Evolutionary conservation across 2,329 filamentous ascomycete species (phyloP).

Genomic region (Cytospora leucostoma): DNA sequence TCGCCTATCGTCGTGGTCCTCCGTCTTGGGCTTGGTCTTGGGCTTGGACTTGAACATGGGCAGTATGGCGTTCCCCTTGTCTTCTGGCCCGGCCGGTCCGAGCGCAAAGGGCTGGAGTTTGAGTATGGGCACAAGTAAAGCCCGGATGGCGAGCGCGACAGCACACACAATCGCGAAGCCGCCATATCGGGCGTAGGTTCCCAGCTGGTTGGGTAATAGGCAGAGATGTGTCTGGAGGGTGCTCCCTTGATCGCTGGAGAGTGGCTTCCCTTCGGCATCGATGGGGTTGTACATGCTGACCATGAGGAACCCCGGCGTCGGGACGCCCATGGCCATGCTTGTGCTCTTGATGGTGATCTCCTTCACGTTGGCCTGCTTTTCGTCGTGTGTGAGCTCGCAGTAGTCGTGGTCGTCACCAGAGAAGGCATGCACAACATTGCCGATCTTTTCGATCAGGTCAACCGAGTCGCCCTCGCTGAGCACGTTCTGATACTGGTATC

Average conservation of each 20-base stretch:
- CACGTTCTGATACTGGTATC: slow-evolving; percentile 98
- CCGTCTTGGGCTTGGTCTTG: slow-evolving; percentile 53
- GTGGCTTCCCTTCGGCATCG: slow-evolving; percentile 56
- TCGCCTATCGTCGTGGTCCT: slow-evolving; percentile 45
- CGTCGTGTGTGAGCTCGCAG: slow-evolving; percentile 82
- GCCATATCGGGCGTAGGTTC: slow-evolving; percentile 79
- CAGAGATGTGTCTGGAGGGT: slow-evolving; percentile 91
- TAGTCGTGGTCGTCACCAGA: slow-evolving; percentile 98
- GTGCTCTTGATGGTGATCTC: slow-evolving; percentile 97
- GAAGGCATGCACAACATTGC: slow-evolving; percentile 83
- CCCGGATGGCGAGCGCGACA: slow-evolving; percentile 52
- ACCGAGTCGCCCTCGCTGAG: slow-evolving; percentile 75
- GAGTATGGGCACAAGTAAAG: slow-evolving; percentile 58
- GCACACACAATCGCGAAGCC: slow-evolving; percentile 59
- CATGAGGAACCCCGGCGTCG: slow-evolving; percentile 82
- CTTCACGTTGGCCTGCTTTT: slow-evolving; percentile 62
- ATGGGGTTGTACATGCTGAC: slow-evolving; percentile 92
- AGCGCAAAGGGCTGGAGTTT: slow-evolving; percentile 56
- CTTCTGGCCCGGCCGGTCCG: slow-evolving; percentile 38
- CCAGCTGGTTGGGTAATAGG: slow-evolving; percentile 83
- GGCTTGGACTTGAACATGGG: slow-evolving; percentile 57
- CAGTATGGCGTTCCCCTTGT: slow-evolving; percentile 34
- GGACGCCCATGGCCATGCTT: slow-evolving; percentile 95
- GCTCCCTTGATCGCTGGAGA: slow-evolving; percentile 44
- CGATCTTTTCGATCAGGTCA: slow-evolving; percentile 73